phyloP scores from a whole-genome alignment of 2,329 filamentous ascomycete species.

The Blastomyces silverae region DNA sequence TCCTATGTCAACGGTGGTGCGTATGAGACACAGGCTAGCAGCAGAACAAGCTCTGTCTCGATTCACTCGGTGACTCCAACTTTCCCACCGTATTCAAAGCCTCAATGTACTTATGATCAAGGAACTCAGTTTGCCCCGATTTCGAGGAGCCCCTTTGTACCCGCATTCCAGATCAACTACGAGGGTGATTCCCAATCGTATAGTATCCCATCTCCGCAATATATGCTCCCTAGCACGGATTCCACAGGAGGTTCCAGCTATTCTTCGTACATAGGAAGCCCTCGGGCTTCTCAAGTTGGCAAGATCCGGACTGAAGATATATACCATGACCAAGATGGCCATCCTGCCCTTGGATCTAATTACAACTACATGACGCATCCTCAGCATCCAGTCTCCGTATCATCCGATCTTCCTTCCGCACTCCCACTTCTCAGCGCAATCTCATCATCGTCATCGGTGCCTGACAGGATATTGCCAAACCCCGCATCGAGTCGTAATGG shows the following conservation, averaged over 20 bases:
- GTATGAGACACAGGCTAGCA: slow-evolving; percentile 13
- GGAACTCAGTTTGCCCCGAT: slow-evolving; percentile 12
- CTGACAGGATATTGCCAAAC: slow-evolving; percentile 35
- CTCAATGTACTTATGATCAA: slow-evolving; percentile 15
- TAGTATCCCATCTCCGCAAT: slow-evolving; percentile 30
- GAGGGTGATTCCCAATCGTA: slow-evolving; percentile 34
- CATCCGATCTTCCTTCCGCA: slow-evolving; percentile 27
- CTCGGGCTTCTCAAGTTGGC: slow-evolving; percentile 25
- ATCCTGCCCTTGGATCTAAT: slow-evolving; percentile 23
- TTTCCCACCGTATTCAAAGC: slow-evolving; percentile 11
- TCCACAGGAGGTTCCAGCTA: slow-evolving; percentile 22
- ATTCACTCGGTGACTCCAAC: slow-evolving; percentile 11
- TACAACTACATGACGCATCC: slow-evolving; percentile 31
- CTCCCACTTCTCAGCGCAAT: slow-evolving; percentile 24
- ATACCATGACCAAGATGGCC: slow-evolving; percentile 30
- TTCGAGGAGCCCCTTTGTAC: slow-evolving; percentile 20
- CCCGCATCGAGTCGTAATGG: slow-evolving; percentile 26
- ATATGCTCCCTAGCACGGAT: slow-evolving; percentile 33
- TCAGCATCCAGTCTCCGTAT: slow-evolving; percentile 24
- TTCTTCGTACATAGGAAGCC: slow-evolving; percentile 29
- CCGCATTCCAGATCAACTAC: slow-evolving; percentile 28
- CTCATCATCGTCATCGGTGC: slow-evolving; percentile 24
- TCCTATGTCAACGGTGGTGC: slow-evolving; percentile 14
- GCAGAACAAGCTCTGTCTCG: slow-evolving; percentile 11
- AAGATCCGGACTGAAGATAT: slow-evolving; percentile 24